These are phyloP conservation scores for Borovskyia barvae DNA, from an alignment of 208 protist genomes.

Conservation along the genomic window DNA sequence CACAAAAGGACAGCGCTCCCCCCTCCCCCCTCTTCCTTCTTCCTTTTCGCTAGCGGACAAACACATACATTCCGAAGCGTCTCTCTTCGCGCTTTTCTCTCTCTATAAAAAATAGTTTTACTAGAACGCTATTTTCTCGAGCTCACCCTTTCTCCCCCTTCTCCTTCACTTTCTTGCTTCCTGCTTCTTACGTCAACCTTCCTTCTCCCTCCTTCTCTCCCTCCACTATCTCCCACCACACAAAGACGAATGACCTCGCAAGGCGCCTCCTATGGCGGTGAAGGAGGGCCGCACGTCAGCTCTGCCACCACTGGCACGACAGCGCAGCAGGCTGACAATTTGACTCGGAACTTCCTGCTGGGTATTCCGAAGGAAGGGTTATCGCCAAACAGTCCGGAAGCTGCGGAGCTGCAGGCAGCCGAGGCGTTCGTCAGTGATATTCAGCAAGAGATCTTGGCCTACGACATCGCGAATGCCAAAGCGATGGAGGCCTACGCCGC, in stretches of 20 bases:
- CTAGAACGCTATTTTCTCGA: too few relatives aligned
- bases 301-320: conserved; percentile 21
- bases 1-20: too few relatives aligned
- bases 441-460: conserved; percentile 75
- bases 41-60: too few relatives aligned
- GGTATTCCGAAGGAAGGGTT: conserved; percentile 67
- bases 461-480: conserved; percentile 79
- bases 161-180: too few relatives aligned
- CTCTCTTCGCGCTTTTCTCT: too few relatives aligned
- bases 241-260: conserved; percentile 21
- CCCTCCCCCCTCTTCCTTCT: too few relatives aligned
- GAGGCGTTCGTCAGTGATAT: conserved; percentile 81
- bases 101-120: too few relatives aligned
- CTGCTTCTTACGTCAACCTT: too few relatives aligned
- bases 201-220: too few relatives aligned
- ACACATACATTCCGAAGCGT: too few relatives aligned
- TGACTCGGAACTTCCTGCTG: conserved; percentile 72
- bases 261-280: conserved; percentile 2
- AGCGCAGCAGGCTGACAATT: conserved; percentile 43
- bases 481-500: conserved; percentile 72
- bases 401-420: conserved; percentile 63
- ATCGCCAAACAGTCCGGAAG: conserved; percentile 47
- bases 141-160: too few relatives aligned
- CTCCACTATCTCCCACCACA: too few relatives aligned
- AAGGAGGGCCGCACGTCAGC: conserved; percentile 9